phyloP scores from a whole-genome alignment of 2,329 filamentous ascomycete species.

The Aspergillus fischeri region DNA sequence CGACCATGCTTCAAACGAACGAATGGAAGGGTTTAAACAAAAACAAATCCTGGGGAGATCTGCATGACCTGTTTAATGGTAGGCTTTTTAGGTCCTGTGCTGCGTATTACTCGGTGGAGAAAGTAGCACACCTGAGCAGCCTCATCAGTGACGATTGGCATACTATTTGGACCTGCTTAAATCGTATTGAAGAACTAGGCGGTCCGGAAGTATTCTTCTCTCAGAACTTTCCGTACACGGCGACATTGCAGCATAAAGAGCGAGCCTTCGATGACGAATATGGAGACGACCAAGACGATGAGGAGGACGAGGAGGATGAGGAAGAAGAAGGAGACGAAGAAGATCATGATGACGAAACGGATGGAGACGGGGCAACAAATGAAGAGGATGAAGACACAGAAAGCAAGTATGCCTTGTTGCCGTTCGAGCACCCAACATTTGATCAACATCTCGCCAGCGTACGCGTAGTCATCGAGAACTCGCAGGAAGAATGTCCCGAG shows the following conservation, averaged over 20 bases:
- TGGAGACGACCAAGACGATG: background rate
- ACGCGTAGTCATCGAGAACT: constrained; percentile 10
- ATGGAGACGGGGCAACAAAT: background rate
- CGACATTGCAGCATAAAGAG: background rate
- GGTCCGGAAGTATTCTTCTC: background rate
- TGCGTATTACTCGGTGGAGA: background rate
- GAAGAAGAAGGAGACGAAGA: background rate
- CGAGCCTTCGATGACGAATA: background rate
- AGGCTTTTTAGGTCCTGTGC: background rate
- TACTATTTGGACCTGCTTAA: background rate
- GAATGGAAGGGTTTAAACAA: background rate
- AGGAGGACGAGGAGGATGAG: background rate
- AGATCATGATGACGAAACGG: background rate
- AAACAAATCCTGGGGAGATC: background rate
- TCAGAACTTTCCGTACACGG: background rate
- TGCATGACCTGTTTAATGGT: constrained; percentile 2
- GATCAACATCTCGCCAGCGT: constrained; percentile 17
- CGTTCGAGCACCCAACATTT: constrained; percentile 17
- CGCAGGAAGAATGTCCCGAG: constrained; percentile 4
- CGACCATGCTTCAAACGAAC: background rate
- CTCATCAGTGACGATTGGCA: background rate
- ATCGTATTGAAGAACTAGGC: background rate
- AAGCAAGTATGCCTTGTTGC: constrained; percentile 2
- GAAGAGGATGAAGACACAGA: background rate
- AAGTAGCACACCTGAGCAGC: background rate